phyloP scores from a whole-genome alignment of 345 rosid genomes.

The Populus nigra region DNA sequence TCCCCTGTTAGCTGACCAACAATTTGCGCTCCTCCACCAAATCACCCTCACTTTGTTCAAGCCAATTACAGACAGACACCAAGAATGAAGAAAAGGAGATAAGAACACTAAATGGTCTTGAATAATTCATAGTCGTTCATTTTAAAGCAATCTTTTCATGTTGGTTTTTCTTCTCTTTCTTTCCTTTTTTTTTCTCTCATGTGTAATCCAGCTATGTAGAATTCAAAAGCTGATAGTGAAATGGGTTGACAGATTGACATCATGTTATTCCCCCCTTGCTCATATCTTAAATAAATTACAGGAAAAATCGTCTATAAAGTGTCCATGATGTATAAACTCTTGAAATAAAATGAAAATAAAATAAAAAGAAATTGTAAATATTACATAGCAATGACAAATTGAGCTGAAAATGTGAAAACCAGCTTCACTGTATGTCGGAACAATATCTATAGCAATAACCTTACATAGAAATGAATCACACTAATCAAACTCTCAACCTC shows the following conservation, averaged over 20 bases:
- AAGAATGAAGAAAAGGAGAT: not conserved
- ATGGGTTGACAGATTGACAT: conserved; percentile 12
- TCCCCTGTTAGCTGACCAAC: not conserved
- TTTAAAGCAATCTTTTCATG: not conserved
- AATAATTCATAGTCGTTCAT: not conserved
- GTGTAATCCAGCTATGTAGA: not conserved
- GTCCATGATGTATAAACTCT: too few species aligned
- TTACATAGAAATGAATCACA: conserved; percentile 23
- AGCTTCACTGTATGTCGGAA: conserved; percentile 4
- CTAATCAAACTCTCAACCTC: not conserved
- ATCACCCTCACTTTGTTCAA: not conserved
- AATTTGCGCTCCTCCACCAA: not conserved
- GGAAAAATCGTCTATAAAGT: too few species aligned
- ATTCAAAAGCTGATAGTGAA: conserved; percentile 6
- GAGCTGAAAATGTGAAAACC: not conserved
- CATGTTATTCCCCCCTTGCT: not conserved
- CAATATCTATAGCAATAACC: conserved; percentile 12
- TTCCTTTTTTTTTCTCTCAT: not conserved
- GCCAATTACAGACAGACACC: not conserved
- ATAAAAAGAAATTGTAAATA: not conserved
- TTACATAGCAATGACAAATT: not conserved
- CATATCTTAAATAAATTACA: not conserved
- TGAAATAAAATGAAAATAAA: too few species aligned
- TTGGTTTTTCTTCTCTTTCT: too few species aligned
- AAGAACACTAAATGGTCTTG: not conserved